Percentiles rank a stretch among this genome's conserved stretches.
Evolutionary conservation across 164 flowering plant species (phyloP).

Genomic region (Akebia trifoliata): DNA sequence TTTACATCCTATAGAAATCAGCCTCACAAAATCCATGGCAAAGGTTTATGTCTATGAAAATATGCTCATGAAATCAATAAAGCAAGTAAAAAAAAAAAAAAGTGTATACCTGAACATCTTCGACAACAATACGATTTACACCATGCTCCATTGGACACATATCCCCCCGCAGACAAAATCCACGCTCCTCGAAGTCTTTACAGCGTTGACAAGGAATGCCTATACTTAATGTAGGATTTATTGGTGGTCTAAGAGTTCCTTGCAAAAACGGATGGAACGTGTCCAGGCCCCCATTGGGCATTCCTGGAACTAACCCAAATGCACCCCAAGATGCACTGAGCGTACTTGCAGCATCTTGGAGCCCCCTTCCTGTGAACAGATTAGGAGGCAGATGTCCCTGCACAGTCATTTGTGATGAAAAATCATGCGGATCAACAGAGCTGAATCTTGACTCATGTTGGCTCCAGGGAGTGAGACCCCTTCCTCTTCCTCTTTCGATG

Average conservation of each 20-base stretch:
- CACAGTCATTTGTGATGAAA: slow-evolving; percentile 59
- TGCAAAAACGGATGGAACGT: slow-evolving; percentile 62
- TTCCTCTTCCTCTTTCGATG: slow-evolving; percentile 67
- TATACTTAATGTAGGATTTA: slow-evolving; percentile 46
- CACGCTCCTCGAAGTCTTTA: slow-evolving; percentile 97
- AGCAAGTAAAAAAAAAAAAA: not conserved
- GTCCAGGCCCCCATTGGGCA: slow-evolving; percentile 74
- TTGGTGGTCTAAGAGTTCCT: slow-evolving; percentile 52
- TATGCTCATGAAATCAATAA: not conserved
- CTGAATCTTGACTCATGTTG: slow-evolving; percentile 57
- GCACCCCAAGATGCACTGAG: too few species aligned
- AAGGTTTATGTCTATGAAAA: not conserved
- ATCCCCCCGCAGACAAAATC: slow-evolving; percentile 96
- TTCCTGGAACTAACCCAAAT: slow-evolving; percentile 66
- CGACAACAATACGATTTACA: slow-evolving; percentile 83
- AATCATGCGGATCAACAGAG: slow-evolving; percentile 36
- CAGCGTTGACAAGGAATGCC: slow-evolving; percentile 73
- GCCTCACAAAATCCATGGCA: too few species aligned
- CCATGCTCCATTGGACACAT: slow-evolving; percentile 99
- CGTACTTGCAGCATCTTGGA: too few species aligned
- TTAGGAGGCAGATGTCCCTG: slow-evolving; percentile 46
- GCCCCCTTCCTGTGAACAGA: slow-evolving; percentile 63
- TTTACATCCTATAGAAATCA: too few species aligned
- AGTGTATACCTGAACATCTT: slow-evolving; percentile 98
- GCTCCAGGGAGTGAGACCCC: slow-evolving; percentile 51